Evolutionary conservation across 345 rosid species (phyloP), one percentile per base, ranked within the genome.

Genomic region (Reutealis trisperma): DNA sequence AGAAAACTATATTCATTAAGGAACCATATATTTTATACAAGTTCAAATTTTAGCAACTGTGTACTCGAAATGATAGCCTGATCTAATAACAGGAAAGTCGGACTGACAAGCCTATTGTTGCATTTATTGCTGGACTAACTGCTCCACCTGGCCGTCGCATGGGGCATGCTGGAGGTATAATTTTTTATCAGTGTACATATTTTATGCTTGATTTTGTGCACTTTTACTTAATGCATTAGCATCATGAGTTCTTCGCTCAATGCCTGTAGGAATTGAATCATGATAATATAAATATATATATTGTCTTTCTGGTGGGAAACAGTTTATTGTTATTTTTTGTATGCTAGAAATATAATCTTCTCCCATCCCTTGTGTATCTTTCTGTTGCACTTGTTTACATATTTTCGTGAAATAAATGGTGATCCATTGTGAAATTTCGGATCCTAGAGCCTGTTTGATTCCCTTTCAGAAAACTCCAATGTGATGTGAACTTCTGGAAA

Each of bases 131-230:
- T 79, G 99, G 99, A 83, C 90, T 92, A 16, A 93, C 99, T 71
- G 99, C 99, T 60, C 97, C 98, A 74, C 98, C 98, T 2, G 97
- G 98, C 37, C 98, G 99, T 58, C 92, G 99, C 24, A 95, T 95
- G 99, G 99, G 99, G 71, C 99, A 95, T 74, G 99, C 99, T 15
- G 99, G 99, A 89, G 99, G 99, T 93, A 90, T 25, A 21, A 1
- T 32, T 24, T 44, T 61, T 75, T 11, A 24, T 8, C n/a, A 13
- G n/a, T 18, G 55, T 54, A 52, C 37, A 6, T 32, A 8, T 5
- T 34, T 34, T 32, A 2, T 19, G 18, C 18, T 51, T 51, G 18
- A 51, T 51, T 9, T 12, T 49, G 2, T 51, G 18, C 16, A 12
- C 19, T 51, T 13, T 0, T 15, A 2, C 19, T 51, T 15, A 51